Evolutionary conservation across 495 filamentous ascomycete species (phyloP).

Genomic region (Hypoxylon fuscum): DNA sequence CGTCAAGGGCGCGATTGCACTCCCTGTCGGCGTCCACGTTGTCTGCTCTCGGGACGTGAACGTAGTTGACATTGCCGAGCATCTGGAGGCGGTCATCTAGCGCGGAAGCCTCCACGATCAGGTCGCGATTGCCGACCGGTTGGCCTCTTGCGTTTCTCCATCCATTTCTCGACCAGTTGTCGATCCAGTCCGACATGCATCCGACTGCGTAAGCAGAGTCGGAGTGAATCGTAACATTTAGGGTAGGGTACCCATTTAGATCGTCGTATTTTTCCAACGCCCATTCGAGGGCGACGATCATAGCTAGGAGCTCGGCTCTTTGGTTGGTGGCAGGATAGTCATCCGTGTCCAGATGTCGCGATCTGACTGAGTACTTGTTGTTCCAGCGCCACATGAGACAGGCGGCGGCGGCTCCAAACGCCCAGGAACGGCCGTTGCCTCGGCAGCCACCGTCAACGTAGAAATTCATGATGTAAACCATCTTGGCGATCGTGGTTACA

Average conservation of each 20-base stretch:
- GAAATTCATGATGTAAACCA: conserved; percentile 54
- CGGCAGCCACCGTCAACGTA: conserved; percentile 53
- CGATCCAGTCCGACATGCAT: conserved; percentile 42
- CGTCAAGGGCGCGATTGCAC: conserved; percentile 36
- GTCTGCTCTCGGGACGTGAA: conserved; percentile 34
- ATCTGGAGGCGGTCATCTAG: conserved; percentile 40
- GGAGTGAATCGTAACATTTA: conserved; percentile 41
- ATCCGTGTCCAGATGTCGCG: background rate
- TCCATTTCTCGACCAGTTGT: conserved; percentile 43
- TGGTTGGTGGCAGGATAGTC: conserved; percentile 48
- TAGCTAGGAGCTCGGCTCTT: conserved; percentile 50
- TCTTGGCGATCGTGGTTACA: no score
- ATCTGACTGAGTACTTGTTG: background rate
- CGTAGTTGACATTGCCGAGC: conserved; percentile 44
- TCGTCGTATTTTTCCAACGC: conserved; percentile 42
- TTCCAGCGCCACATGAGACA: conserved; percentile 25
- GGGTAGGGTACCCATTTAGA: conserved; percentile 5
- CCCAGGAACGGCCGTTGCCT: conserved; percentile 38
- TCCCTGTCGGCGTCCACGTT: conserved; percentile 34
- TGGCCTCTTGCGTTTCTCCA: conserved; percentile 40
- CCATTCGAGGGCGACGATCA: conserved; percentile 50
- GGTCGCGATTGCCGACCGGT: conserved; percentile 46
- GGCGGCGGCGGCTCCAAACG: conserved; percentile 51
- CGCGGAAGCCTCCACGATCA: conserved; percentile 45
- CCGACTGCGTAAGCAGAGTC: conserved; percentile 46